Evolutionary conservation across 2,329 filamentous ascomycete species (phyloP), one percentile per base, ranked within the genome.

Genomic region (Eurotiales sp.): DNA sequence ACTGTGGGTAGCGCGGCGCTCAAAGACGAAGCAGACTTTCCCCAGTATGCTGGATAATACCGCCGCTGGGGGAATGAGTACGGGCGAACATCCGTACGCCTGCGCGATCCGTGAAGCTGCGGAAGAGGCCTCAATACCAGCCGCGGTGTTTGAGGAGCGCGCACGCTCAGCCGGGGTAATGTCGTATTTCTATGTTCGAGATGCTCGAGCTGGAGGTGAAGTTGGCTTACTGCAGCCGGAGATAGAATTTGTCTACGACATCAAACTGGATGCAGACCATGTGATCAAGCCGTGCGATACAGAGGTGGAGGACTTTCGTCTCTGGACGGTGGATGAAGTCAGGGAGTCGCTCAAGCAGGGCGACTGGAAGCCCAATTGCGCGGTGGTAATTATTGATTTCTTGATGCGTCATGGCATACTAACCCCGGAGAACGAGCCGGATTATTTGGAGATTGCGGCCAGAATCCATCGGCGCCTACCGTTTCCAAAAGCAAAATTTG

Each of bases 1-100:
- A 62, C 77, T 99, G 36, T 97, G 93, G 92, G 82, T 95, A 1
- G 88, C 93, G 3, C 80, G 85, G 41, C 80, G 93, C 8, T 82
- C 90, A 11, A 77, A 76, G 46, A 81, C 76, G 53, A 99, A 97
- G 75, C 83, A 88, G 58, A 96, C 90, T 0, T 99, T 92, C 64
- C 86, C 87, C 0, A 81, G 87, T n/a, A 91, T 96, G 77, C 77
- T 99, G 58, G 93, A 99, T 70, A 99, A 97, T 68, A 90, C 90
- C 1, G 93, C 95, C 6, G 93, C 91, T 0, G 88, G 88, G 3
- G 88, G 90, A 0, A 84, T 97, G 59, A 84, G 86, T 66, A 88
- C 88, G 0, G 87, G 85, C 12, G 91, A 96, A 67, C 78, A 78
- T 19, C 87, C 88, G 0, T 86, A 90, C 44, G 90, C 92, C 64